A percentile compares a stretch with the other conserved stretches of the same genome.
phyloP scores from a whole-genome alignment of 2,329 filamentous ascomycete genomes.

The Fusarium palustre region DNA sequence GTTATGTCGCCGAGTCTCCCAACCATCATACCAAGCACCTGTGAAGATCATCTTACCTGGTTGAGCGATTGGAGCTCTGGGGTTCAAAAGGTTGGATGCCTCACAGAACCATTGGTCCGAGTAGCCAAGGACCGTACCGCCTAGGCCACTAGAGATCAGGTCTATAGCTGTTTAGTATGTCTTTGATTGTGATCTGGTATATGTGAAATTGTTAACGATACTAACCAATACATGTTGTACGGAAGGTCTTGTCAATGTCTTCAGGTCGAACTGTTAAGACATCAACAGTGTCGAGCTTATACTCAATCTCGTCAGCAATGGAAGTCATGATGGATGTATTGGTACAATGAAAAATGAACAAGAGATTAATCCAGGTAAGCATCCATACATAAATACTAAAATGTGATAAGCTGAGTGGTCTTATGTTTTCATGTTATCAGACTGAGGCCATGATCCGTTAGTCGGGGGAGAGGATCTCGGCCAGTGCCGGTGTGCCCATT shows the following conservation, averaged over 20 bases:
- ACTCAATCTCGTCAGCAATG: slow-evolving; percentile 61
- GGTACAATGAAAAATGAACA: background rate
- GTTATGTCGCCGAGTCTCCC: slow-evolving; percentile 77
- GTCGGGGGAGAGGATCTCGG: slow-evolving; percentile 46
- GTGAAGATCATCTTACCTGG: slow-evolving; percentile 76
- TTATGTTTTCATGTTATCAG: slow-evolving; percentile 39
- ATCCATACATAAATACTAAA: background rate
- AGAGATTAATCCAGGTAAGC: background rate
- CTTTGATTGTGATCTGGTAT: background rate
- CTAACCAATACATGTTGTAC: slow-evolving; percentile 71
- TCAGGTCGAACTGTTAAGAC: slow-evolving; percentile 62
- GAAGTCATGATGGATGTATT: slow-evolving; percentile 48
- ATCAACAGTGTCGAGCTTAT: slow-evolving; percentile 67
- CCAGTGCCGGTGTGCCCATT: slow-evolving; percentile 48
- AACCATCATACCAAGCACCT: slow-evolving; percentile 78
- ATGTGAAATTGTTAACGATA: background rate
- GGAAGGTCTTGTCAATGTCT: slow-evolving; percentile 71
- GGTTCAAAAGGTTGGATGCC: slow-evolving; percentile 72
- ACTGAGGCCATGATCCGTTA: slow-evolving; percentile 21
- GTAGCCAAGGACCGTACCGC: slow-evolving; percentile 72
- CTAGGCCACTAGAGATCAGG: slow-evolving; percentile 69
- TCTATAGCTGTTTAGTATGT: slow-evolving; percentile 56
- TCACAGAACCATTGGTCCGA: slow-evolving; percentile 78
- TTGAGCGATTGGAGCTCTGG: slow-evolving; percentile 71
- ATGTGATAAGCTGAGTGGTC: slow-evolving; percentile 4